These are phyloP conservation scores for Suillus fuscotomentosus DNA, from an alignment of 768 basidiomycete genomes.

Conservation along the genomic window DNA sequence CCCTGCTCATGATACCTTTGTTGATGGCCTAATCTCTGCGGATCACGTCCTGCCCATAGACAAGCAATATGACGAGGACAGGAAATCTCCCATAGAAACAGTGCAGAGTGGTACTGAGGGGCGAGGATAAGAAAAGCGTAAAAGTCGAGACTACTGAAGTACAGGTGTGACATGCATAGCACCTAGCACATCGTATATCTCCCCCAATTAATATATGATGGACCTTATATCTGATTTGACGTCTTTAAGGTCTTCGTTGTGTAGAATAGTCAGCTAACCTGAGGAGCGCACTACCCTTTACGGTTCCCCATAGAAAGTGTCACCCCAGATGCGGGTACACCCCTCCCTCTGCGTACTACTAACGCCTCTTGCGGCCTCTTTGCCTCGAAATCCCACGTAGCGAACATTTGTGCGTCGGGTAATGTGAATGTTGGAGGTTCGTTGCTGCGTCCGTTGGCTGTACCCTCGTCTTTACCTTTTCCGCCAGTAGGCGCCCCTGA, in stretches of 20 bases:
- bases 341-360: constrained; percentile 27
- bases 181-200: neutral
- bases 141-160: neutral
- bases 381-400: constrained; percentile 49
- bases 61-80: neutral
- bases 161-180: neutral
- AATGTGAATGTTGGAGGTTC: constrained; percentile 33
- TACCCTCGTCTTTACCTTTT: constrained; percentile 24
- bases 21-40: constrained; percentile 23
- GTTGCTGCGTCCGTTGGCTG: constrained; percentile 18
- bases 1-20: constrained; percentile 25
- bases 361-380: constrained; percentile 42
- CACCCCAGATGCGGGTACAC: constrained; percentile 12
- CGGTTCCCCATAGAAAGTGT: constrained; percentile 14
- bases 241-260: neutral
- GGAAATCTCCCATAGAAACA: neutral
- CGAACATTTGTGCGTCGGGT: constrained; percentile 47
- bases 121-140: constrained; percentile 1
- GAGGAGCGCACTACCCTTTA: neutral
- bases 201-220: neutral
- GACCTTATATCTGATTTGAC: neutral
- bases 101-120: neutral
- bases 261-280: neutral
- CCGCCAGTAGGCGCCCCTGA: constrained; percentile 15
- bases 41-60: constrained; percentile 13